Evolutionary conservation across 1,284 basidiomycete species (phyloP).

Genomic region (Naganishia liquefaciens): DNA sequence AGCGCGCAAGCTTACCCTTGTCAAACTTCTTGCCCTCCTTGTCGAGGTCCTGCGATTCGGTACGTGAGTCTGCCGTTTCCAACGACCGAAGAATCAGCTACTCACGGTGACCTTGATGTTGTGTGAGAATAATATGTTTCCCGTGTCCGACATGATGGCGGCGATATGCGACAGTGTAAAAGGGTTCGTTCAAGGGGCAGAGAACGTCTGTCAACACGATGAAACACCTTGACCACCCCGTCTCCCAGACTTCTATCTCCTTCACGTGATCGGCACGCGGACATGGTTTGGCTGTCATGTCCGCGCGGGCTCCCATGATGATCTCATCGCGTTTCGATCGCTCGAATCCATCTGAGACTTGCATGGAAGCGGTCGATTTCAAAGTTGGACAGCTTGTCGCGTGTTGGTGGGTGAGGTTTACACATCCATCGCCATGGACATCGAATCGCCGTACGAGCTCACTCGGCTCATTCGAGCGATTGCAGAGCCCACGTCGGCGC

Average conservation of each 20-base stretch:
- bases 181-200: too few species aligned
- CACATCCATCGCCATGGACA: background rate
- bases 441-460: constrained; percentile 14
- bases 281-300: constrained; percentile 12
- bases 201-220: background rate
- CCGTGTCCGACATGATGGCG: constrained; percentile 19
- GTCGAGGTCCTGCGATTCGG: constrained; percentile 61
- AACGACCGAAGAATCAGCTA: background rate
- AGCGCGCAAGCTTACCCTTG: constrained; percentile 66
- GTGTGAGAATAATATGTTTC: constrained; percentile 72
- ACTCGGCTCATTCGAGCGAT: constrained; percentile 17
- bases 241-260: constrained; percentile 8
- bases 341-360: background rate
- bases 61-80: background rate
- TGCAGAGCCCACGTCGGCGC: constrained; percentile 15
- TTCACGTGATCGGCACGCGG: constrained; percentile 11
- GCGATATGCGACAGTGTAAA: too few species aligned
- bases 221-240: background rate
- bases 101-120: constrained; percentile 74
- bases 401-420: too few species aligned
- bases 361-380: background rate
- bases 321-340: constrained; percentile 11
- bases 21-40: constrained; percentile 96
- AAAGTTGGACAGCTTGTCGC: too few species aligned
- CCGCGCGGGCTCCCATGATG: background rate